Evolutionary conservation across 2,329 filamentous ascomycete genomes (phyloP), one percentile per base, ranked within the genome.

Genomic region (Clonostachys rosea): DNA sequence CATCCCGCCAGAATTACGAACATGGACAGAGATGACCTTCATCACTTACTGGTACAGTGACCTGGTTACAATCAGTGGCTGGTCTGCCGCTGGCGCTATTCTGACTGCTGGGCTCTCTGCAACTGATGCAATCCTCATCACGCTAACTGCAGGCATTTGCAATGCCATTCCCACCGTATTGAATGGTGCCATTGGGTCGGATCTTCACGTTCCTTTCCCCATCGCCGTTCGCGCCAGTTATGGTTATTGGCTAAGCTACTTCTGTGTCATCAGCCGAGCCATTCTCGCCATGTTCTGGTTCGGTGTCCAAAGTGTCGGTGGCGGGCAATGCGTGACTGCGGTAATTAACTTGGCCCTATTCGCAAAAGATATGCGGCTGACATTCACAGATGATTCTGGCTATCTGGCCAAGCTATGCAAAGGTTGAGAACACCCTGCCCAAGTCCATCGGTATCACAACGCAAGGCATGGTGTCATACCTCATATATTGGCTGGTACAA

Each of bases 271-370:
- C 10, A 66, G 68, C 34, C 66, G 72, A 20, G 59, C 63, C 3
- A 59, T 76, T 40, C 58, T 75, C n/a, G 72, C 71, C 34, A 69
- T 75, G 58, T 74, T 77, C 56, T 77, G 74, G 84, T 79, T 85
- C 46, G 81, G 82, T 1, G 84, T 87, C 42, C 81, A 86, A 53
- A 80, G 78, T 39, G 79, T 81, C 50, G 84, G 83, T 52, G 83
- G 83, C 1, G 81, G 76, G 0, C 76, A 78, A 42, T 65, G 62
- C 54, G 62, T 71, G 34, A 68, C 66, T 1, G 61, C 66, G 9
- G 24, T 30, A 30, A 30, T 9, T 30, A 18, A 18, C 18, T 18
- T 18, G 18, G 18, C 18, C 18, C 18, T 18, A 18, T 18, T 18
- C 18, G 18, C 18, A 18, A 18, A 18, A 18, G 18, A 18, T 18